Evolutionary conservation across 345 rosid genomes (phyloP), one percentile per base, ranked within the genome.

Genomic region (Salix udensis): DNA sequence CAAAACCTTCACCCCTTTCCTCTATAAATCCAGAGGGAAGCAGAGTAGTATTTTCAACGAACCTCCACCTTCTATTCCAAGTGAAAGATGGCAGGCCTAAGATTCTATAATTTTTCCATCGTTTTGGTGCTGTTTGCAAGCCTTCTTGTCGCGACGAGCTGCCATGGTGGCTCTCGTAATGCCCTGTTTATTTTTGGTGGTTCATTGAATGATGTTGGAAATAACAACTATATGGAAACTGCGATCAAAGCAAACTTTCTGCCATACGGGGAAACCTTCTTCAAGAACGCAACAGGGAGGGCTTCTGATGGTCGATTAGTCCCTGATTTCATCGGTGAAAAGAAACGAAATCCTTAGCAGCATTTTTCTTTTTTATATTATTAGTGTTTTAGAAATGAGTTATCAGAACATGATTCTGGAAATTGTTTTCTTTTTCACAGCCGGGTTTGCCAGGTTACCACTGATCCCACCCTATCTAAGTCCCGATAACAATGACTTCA

Each of bases 131-230:
- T 13, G 1, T 74, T 14, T 65, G 70, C 16, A 44, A 60, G 12
- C 28, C 26, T 65, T 28, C 3, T 48, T 14, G 15, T 13, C 7
- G 31, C 78, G 36, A 2, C 13, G 16, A 65, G 16, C 40, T 36
- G 37, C 1, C 19, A 7, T 18, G 5, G 30, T 46, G 21, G 5
- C 50, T 7, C 23, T 19, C 21, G 36, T 21, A 61, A 50, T 2
- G 78, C 85, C 2, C 12, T 84, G 15, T 81, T 85, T 68, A 46
- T 83, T 5, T 81, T 85, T 26, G 88, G 89, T 19, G 89, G 85
- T 65, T 85, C 89, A 1, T 1, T 74, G 2, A 79, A 74, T 39
- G 86, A 87, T 48, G 78, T 68, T 2, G 88, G 88, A 40, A 78
- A 82, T 64, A 85, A 85, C n/a, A 79, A 83, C 76, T 85, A 72